Conservation (phyloP, 768 basidiomycete species). For the Termitomyces sp. region DNA sequence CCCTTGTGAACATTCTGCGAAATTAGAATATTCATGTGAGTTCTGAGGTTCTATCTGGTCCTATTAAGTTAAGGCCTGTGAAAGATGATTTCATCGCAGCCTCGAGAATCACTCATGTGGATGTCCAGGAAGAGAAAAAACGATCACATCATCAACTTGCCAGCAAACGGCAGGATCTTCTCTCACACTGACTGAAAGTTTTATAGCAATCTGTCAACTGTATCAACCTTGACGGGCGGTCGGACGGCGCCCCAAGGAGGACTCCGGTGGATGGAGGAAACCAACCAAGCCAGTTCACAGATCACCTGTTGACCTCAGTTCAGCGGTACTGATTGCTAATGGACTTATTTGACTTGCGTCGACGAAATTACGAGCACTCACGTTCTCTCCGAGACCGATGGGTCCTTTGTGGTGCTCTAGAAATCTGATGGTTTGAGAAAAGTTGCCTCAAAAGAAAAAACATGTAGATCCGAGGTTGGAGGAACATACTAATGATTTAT, state of each 20-base stretch:
- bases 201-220: slow-evolving; percentile 9
- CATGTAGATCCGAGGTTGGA: slow-evolving; percentile 14
- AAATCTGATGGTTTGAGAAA: slow-evolving; percentile 4
- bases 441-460: not conserved
- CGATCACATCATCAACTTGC: slow-evolving; percentile 9
- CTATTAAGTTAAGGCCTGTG: not conserved
- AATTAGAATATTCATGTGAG: slow-evolving; percentile 5
- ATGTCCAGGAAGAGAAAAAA: not conserved
- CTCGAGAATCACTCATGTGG: not conserved
- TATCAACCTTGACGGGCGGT: slow-evolving; percentile 6
- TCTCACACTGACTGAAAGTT: slow-evolving; percentile 6
- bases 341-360: not conserved
- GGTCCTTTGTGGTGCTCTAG: not conserved
- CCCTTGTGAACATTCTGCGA: slow-evolving; percentile 2
- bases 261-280: not conserved
- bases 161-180: slow-evolving; percentile 11
- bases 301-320: not conserved
- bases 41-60: not conserved
- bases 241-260: slow-evolving; percentile 6
- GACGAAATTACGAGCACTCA: too few relatives aligned
- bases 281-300: slow-evolving; percentile 10
- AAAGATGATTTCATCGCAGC: not conserved
- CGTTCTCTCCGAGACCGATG: not conserved
- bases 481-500: not conserved
- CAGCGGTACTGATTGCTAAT: not conserved